Base-by-base conservation (phyloP, 208 protist genomes). In the Tetramitus jugosus region DNA sequence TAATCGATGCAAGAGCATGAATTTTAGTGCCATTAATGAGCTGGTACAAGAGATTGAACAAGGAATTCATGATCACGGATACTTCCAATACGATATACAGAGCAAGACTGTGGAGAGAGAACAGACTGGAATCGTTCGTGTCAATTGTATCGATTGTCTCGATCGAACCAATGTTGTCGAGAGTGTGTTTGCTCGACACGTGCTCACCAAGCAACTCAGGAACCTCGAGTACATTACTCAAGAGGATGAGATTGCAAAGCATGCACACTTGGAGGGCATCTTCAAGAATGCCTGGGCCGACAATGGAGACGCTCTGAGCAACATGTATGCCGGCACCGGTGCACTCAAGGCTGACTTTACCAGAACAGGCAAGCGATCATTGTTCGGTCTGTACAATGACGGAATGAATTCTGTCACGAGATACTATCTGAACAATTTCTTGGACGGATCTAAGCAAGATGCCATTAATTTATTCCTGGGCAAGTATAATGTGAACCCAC, bases 71-170 rank as follows among this genome's bases (percentile, higher is more conserved):
- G 4, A 82, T n/a, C 43, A 31, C 23, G 65, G 53, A 37, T 68
- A 71, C 17, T 71, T 71, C 39, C 39, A 45, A n/a, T 29, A 43
- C 14, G 43, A 69, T 13, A n/a, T 40, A 29, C n/a, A 35, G 33
- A 46, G 3, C 14, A 26, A n/a, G 43, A 4, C 20, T 33, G 33
- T 49, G 10, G 7, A 49, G 3, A 17, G 7, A 39, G 69, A 76
- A 29, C 94, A 98, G 79, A 64, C 76, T 33, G 95, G 96, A 65
- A 88, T 98, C 0, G 82, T 96, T 60, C 89, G 96, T 45, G 94
- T 87, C 37, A 99, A 98, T 82, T 99, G 96, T 83, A 89, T 98
- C 42, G 96, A 99, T 81, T 97, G 93, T 67, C 87, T 99, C 17
- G 96, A 99, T 82, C 88, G 96, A 42, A 99, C 96, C 0, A 99